Percentiles rank a stretch among this genome's conserved stretches.
These are phyloP conservation scores for Wickerhamomyces mucosus DNA, from an alignment of 805 yeast genomes.

Conservation along the genomic window DNA sequence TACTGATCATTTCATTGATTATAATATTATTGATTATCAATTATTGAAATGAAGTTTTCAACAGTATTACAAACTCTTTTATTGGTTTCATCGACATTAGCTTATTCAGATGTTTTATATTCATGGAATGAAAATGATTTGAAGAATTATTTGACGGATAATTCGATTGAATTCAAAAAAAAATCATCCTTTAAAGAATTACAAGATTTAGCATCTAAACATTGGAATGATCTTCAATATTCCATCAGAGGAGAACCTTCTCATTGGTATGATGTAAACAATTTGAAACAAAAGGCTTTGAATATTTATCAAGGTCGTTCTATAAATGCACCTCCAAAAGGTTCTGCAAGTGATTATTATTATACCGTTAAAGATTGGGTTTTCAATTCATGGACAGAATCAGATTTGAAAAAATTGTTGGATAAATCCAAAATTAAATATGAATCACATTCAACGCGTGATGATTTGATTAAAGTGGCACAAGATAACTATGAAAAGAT, in stretches of 20 bases:
- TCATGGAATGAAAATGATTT: constrained; percentile 27
- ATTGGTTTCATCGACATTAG: constrained; percentile 4
- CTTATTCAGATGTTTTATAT: constrained; percentile 7
- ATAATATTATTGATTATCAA: no score
- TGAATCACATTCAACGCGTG: constrained; percentile 22
- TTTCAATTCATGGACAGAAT: constrained; percentile 36
- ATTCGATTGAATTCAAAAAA: constrained; percentile 15
- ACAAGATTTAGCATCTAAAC: constrained; percentile 20
- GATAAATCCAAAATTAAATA: constrained; percentile 23
- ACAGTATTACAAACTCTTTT: constrained; percentile 8
- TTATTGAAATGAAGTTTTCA: constrained; percentile 7
- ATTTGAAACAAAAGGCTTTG: constrained; percentile 10
- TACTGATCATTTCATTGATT: no score
- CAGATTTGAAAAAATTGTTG: constrained; percentile 25
- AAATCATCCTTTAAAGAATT: constrained; percentile 17
- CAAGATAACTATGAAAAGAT: constrained; percentile 31
- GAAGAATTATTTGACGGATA: constrained; percentile 25
- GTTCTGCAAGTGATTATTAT: constrained; percentile 5
- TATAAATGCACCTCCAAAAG: not conserved
- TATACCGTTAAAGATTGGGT: constrained; percentile 31
- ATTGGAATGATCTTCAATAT: constrained; percentile 14
- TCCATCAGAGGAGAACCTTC: not conserved
- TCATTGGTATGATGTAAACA: constrained; percentile 11
- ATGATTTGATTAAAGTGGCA: constrained; percentile 33
- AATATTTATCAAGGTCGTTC: constrained; percentile 3